Conservation (phyloP, 495 filamentous ascomycete genomes). For the Penicillium ucsense region DNA sequence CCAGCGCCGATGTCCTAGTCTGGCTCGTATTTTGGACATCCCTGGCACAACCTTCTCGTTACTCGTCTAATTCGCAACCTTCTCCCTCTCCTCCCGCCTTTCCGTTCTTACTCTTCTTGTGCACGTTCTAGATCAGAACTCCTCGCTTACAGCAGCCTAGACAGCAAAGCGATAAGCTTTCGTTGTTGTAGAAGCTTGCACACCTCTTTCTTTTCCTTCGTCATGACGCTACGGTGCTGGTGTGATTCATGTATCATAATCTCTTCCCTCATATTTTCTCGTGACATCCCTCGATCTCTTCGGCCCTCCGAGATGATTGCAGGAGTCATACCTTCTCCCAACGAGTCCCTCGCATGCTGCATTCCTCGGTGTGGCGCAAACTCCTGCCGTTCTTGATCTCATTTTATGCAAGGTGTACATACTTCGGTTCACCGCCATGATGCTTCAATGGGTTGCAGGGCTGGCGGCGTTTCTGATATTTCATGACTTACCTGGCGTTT, state of each 20-base stretch:
- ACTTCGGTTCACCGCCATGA: conserved; percentile 6
- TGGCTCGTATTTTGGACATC: not conserved
- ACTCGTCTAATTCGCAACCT: not conserved
- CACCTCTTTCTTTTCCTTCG: conserved; percentile 3
- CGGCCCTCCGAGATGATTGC: not conserved
- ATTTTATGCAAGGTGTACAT: conserved; percentile 9
- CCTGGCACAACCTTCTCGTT: not conserved
- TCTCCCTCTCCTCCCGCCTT: not conserved
- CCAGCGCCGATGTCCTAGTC: conserved; percentile 24
- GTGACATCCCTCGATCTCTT: conserved; percentile 4
- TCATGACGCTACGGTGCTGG: conserved; percentile 18
- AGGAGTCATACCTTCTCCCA: no score
- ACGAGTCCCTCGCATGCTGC: conserved; percentile 4
- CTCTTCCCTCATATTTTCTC: conserved; percentile 5
- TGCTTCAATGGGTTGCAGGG: conserved; percentile 8
- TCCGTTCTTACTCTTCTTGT: not conserved
- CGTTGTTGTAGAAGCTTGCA: not conserved
- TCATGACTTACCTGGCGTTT: conserved; percentile 14
- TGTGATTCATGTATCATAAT: conserved; percentile 28
- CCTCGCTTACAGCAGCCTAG: not conserved
- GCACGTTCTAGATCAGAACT: not conserved
- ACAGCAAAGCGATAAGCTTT: not conserved
- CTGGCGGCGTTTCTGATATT: conserved; percentile 14
- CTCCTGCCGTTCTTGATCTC: conserved; percentile 5
- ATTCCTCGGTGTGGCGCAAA: conserved; percentile 13